Evolutionary conservation across 306 rosid species (phyloP).

Genomic region (Casuarina cunninghamiana): DNA sequence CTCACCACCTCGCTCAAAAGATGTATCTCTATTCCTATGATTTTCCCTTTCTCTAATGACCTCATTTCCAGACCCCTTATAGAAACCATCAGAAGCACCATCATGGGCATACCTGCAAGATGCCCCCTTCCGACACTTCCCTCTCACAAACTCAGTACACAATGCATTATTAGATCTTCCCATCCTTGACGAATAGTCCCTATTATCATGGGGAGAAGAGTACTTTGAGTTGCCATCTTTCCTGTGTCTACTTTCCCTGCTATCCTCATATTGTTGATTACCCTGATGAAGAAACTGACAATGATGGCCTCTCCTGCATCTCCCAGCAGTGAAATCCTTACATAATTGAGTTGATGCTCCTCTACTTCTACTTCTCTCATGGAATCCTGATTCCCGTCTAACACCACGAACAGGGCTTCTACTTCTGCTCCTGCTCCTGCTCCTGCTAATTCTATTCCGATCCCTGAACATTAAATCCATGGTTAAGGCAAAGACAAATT

Average conservation of each 20-base stretch:
- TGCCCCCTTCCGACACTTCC: slow-evolving; percentile 80
- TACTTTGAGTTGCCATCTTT: slow-evolving; percentile 70
- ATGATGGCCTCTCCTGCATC: slow-evolving; percentile 82
- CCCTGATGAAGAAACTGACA: slow-evolving; percentile 80
- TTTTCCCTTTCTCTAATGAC: slow-evolving; percentile 62
- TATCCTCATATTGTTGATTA: slow-evolving; percentile 58
- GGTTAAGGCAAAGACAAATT: slow-evolving; percentile 29
- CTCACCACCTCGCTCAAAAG: slow-evolving; percentile 65
- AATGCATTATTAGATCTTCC: slow-evolving; percentile 55
- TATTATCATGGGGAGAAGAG: slow-evolving; percentile 44
- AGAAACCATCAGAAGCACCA: slow-evolving; percentile 58
- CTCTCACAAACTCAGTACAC: slow-evolving; percentile 70
- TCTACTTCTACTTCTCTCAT: slow-evolving; percentile 71
- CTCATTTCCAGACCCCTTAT: slow-evolving; percentile 57
- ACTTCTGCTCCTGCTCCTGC: slow-evolving; percentile 48
- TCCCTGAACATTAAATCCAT: slow-evolving; percentile 32
- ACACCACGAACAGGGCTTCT: slow-evolving; percentile 57
- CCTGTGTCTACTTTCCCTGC: slow-evolving; percentile 71
- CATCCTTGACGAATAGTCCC: slow-evolving; percentile 58
- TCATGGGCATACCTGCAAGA: slow-evolving; percentile 78
- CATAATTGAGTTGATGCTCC: slow-evolving; percentile 62
- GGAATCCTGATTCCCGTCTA: slow-evolving; percentile 63
- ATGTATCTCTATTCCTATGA: slow-evolving; percentile 65
- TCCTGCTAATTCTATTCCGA: slow-evolving; percentile 45
- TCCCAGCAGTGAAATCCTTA: slow-evolving; percentile 78